Percentiles rank a stretch among this genome's conserved stretches.
phyloP scores from a whole-genome alignment of 1,284 basidiomycete species.

The Taiwanofungus camphoratus region DNA sequence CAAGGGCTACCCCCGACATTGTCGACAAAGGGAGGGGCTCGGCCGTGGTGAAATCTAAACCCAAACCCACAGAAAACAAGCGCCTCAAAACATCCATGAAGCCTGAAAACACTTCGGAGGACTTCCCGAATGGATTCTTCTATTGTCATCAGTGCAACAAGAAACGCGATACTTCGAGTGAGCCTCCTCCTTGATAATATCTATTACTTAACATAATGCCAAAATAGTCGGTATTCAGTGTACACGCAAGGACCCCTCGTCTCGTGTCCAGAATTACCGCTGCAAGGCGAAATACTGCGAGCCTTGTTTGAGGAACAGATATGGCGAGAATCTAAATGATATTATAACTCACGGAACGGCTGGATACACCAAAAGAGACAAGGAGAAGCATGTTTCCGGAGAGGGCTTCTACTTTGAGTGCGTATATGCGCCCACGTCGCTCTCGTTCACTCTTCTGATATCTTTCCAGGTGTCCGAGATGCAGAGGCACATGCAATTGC shows the following conservation, averaged over 20 bases:
- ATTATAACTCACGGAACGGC: conserved; percentile 31
- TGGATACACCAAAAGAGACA: conserved; percentile 18
- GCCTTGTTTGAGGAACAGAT: conserved; percentile 60
- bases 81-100: conserved; percentile 6
- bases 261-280: conserved; percentile 28
- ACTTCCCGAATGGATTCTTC: conserved; percentile 33
- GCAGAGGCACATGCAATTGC: conserved; percentile 62
- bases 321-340: conserved; percentile 46
- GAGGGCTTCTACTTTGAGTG: conserved; percentile 51
- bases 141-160: conserved; percentile 70
- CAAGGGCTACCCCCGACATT: conserved; percentile 21
- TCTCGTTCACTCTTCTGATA: conserved; percentile 2
- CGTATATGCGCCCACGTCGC: conserved; percentile 14
- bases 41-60: conserved; percentile 3
- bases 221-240: conserved; percentile 43
- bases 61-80: conserved; percentile 6
- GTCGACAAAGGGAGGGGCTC: background rate
- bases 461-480: conserved; percentile 56
- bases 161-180: conserved; percentile 49
- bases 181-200: conserved; percentile 14
- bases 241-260: conserved; percentile 32
- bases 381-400: conserved; percentile 31
- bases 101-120: conserved; percentile 18
- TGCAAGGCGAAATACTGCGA: conserved; percentile 60
- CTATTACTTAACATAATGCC: conserved; percentile 5